phyloP scores from a whole-genome alignment of 2,329 filamentous ascomycete genomes.

The Colletotrichum eleusines region DNA sequence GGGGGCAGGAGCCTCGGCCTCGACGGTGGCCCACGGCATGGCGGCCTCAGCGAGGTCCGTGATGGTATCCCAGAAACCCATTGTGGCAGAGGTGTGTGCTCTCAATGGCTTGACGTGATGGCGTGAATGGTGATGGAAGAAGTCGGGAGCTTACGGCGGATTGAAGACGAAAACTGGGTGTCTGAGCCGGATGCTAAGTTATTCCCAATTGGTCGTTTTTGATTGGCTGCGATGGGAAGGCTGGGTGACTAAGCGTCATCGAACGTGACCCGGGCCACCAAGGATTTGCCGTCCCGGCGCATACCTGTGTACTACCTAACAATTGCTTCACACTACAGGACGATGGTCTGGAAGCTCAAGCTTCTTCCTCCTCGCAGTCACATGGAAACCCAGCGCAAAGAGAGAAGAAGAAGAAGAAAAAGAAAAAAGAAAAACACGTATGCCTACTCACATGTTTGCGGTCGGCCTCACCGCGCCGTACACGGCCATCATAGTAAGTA shows the following conservation, averaged over 20 bases:
- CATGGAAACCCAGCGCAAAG: slow-evolving; percentile 7
- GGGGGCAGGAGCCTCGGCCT: slow-evolving; percentile 77
- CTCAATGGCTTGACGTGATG: slow-evolving; percentile 45
- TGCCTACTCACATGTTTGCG: slow-evolving; percentile 15
- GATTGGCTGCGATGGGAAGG: slow-evolving; percentile 55
- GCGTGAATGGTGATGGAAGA: slow-evolving; percentile 46
- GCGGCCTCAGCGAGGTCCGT: slow-evolving; percentile 74
- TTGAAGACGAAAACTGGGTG: slow-evolving; percentile 41
- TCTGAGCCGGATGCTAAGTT: slow-evolving; percentile 56
- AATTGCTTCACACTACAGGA: background rate
- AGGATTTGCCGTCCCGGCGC: slow-evolving; percentile 4
- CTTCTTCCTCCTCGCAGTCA: slow-evolving; percentile 21
- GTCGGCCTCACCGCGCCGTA: slow-evolving; percentile 1
- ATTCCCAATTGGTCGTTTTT: slow-evolving; percentile 63
- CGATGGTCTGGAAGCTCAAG: slow-evolving; percentile 7
- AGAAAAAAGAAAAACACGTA: no score
- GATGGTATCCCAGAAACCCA: slow-evolving; percentile 76
- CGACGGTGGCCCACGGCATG: slow-evolving; percentile 72
- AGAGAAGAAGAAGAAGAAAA: background rate
- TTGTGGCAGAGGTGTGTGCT: slow-evolving; percentile 60
- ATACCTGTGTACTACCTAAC: background rate
- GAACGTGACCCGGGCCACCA: background rate
- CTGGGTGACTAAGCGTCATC: slow-evolving; percentile 29
- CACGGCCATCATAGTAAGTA: slow-evolving; percentile 1
- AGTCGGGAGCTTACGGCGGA: slow-evolving; percentile 56